phyloP scores from a whole-genome alignment of 2,329 filamentous ascomycete genomes.

The Macrophomina pseudophaseolina region DNA sequence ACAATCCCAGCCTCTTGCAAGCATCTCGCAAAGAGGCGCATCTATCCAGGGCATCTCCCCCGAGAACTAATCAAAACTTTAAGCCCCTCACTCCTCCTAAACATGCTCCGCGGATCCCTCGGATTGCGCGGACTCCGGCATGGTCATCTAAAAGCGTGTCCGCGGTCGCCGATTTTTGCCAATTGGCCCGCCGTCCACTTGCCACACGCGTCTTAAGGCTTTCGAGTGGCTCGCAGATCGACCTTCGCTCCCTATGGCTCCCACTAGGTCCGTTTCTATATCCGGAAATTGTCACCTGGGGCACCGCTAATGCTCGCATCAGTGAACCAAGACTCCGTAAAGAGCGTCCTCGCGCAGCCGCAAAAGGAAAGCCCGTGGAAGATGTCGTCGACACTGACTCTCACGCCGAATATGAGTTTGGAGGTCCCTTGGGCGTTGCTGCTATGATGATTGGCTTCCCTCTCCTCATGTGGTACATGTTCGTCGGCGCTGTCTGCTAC shows the following conservation, averaged over 20 bases:
- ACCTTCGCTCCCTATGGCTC: not conserved
- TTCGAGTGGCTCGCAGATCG: not conserved
- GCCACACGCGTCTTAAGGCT: not conserved
- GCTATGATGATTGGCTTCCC: conserved; percentile 93
- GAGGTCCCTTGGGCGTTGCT: conserved; percentile 78
- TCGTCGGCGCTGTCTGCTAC: conserved; percentile 94
- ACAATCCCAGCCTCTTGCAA: too few species aligned
- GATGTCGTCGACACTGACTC: not conserved
- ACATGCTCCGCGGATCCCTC: not conserved
- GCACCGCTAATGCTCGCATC: not conserved
- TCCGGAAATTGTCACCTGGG: not conserved
- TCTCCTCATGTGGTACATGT: conserved; percentile 99
- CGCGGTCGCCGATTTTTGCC: not conserved
- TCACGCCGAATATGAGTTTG: conserved; percentile 73
- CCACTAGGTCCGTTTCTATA: not conserved
- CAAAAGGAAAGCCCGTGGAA: not conserved
- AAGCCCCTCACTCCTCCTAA: not conserved
- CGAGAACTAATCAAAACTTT: not conserved
- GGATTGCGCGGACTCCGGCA: conserved; percentile 2
- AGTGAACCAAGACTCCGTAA: not conserved
- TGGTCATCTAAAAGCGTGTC: conserved; percentile 5
- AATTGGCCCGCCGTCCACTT: too few species aligned
- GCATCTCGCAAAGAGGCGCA: too few species aligned
- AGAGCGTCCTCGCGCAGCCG: not conserved
- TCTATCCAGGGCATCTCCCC: not conserved